Base-by-base conservation (phyloP, 495 filamentous ascomycete species). In the Apodospora peruviana region DNA sequence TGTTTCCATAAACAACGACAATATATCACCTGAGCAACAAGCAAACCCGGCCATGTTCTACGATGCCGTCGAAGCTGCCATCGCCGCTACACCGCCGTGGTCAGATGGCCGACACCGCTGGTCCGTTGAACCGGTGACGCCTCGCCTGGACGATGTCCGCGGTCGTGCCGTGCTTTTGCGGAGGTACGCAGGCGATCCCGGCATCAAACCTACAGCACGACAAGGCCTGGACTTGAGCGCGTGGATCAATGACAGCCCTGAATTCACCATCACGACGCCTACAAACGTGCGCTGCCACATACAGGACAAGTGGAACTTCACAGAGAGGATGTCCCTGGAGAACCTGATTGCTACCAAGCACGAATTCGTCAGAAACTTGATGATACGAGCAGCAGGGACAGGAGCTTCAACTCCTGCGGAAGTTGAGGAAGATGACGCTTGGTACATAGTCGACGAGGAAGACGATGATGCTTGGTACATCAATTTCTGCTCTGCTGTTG, bases 1-100 rank as follows among this genome's bases (percentile, higher is more conserved):
- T 46, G 77, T 95, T 64, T 90, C 85, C 16, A 62, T 96, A 44
- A 94, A 96, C 68, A 83, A 87, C 41, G 90, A 96, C 65, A 89
- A 90, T 2, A 67, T 81, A 1, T 78, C 80, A 49, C 78, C 75
- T 48, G 73, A 81, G 11, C 44, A 46, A 11, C 17, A 2, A 25
- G 32, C 18, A 36, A 81, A 88, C 58, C 91, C 91, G 60, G 18
- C 11, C 0, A 14, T 46, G 20, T 63, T 66, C 44, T 60, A 60
- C 43, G 17, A 25, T 22, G 60, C 62, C 17, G 57, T 66, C 0
- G 45, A 25, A 18, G 38, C 25, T 12, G 57, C 55, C 42, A 59
- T 66, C 40, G 23, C 47, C 35, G 27, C 53, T 11, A 47, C 49
- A 2, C 43, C 53, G 1, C 34, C 25, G 4, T 80, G 83, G 19